Percentiles rank a stretch among this genome's conserved stretches.
phyloP scores from a whole-genome alignment of 768 basidiomycete genomes.

The Phylloporus sp. region DNA sequence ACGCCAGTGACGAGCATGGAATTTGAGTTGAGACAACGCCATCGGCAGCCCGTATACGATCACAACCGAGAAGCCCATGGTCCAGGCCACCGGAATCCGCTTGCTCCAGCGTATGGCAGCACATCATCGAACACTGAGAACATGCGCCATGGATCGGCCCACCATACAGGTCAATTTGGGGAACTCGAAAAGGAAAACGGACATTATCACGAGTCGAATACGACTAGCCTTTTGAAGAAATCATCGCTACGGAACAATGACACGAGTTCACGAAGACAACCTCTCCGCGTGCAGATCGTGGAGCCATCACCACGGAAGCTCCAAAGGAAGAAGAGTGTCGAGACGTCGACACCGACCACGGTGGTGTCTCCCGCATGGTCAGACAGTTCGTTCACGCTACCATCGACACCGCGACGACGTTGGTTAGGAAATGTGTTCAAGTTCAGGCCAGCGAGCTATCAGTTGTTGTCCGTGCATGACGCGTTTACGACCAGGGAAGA shows the following conservation, averaged over 20 bases:
- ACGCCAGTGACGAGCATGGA: constrained; percentile 15
- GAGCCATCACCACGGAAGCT: constrained; percentile 45
- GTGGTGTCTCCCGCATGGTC: constrained; percentile 42
- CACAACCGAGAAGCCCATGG: neutral
- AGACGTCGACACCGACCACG: constrained; percentile 14
- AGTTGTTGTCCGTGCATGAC: constrained; percentile 56
- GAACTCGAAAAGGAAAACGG: constrained; percentile 59
- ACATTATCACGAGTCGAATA: neutral
- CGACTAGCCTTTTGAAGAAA: constrained; percentile 34
- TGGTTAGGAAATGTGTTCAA: constrained; percentile 92
- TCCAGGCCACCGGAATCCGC: constrained; percentile 37
- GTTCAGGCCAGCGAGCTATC: constrained; percentile 64
- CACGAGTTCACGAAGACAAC: constrained; percentile 11
- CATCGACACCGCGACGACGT: constrained; percentile 48
- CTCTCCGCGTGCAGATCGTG: constrained; percentile 48
- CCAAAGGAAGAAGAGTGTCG: constrained; percentile 21
- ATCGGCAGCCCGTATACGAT: constrained; percentile 7
- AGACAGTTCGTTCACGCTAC: constrained; percentile 42
- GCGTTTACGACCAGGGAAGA: constrained; percentile 65
- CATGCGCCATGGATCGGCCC: neutral
- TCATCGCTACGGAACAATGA: constrained; percentile 41
- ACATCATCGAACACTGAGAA: constrained; percentile 7
- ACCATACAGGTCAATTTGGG: constrained; percentile 11
- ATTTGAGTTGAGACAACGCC: constrained; percentile 17
- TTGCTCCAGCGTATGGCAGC: constrained; percentile 15